Evolutionary conservation across 257 asterid genomes (phyloP), one percentile per base, ranked within the genome.

Genomic region (Linaria vulgaris): DNA sequence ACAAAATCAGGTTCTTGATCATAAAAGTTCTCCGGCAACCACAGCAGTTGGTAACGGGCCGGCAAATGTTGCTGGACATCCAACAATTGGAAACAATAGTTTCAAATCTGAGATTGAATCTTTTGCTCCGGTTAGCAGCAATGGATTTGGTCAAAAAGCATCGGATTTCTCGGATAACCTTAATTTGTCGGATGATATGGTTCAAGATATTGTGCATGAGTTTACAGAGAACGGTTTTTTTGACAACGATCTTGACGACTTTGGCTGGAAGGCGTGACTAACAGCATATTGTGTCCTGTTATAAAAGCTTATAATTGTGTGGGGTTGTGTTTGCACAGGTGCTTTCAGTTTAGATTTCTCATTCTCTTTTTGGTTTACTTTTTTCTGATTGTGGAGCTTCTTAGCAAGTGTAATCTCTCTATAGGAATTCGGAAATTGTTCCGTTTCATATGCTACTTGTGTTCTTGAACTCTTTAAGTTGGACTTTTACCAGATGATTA

Each of bases 211-310:
- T 27, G 63, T 87, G n/a, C 86, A 74, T 3, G 96, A 91, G 30
- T 86, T 84, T 73, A 44, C 85, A 0, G 96, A 86, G 48, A 85
- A 79, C 59, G 88, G 85, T 15, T 88, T 91, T 69, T 85, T 88
- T 65, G 81, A 69, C 79, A 69, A 63, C 45, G 97, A 88, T 67
- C 82, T 88, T 41, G 98, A 92, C 27, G 95, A 85, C 79, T 88
- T 85, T 59, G 81, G 74, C 69, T 88, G 97, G 97, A 88, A 88
- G 80, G 86, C 74, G 16, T 83, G 64, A 59, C 6, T 76, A 83
- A 90, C 79, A 57, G n/a, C 37, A 63, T 76, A 82, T 38, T 67
- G 72, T 50, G 61, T 61, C 56, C 19, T 62, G n/a, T 25, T 57
- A 45, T 66, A 30, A n/a, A n/a, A 58, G 53, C 37, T 64, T 39